A percentile compares a stretch with the other conserved stretches of the same genome.
These are phyloP conservation scores for Phoma sp. DNA, from an alignment of 2,329 filamentous ascomycete genomes.

Conservation along the genomic window DNA sequence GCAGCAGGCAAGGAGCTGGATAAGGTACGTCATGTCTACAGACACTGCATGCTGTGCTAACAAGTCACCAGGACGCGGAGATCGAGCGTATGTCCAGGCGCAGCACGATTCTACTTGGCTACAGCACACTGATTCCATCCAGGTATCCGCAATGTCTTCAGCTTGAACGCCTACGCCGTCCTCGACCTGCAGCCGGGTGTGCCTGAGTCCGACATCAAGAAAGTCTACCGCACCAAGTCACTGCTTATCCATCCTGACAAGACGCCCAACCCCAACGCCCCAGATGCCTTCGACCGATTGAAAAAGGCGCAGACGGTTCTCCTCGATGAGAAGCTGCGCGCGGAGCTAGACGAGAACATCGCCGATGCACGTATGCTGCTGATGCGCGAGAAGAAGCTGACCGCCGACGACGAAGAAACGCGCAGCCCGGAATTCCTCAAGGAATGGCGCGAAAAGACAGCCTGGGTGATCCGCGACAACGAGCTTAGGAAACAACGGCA, in stretches of 20 bases:
- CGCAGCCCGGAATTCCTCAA: constrained; percentile 82
- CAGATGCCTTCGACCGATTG: constrained; percentile 94
- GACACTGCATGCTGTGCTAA: constrained; percentile 18
- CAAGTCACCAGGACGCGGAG: constrained; percentile 76
- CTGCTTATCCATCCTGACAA: constrained; percentile 99
- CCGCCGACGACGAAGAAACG: constrained; percentile 84
- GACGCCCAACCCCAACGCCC: constrained; percentile 86
- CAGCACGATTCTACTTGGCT: neutral
- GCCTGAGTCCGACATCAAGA: constrained; percentile 94
- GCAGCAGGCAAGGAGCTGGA: constrained; percentile 78
- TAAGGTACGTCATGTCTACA: constrained; percentile 64
- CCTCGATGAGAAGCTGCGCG: constrained; percentile 92
- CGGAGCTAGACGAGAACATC: constrained; percentile 89
- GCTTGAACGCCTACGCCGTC: constrained; percentile 85
- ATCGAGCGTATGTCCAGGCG: constrained; percentile 71
- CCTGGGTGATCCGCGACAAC: constrained; percentile 89
- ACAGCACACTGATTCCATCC: neutral
- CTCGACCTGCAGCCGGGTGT: constrained; percentile 95
- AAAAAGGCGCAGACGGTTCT: constrained; percentile 93
- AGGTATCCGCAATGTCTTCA: constrained; percentile 85
- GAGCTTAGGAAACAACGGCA: constrained; percentile 85
- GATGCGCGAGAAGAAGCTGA: constrained; percentile 94
- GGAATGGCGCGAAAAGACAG: constrained; percentile 89
- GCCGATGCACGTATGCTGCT: constrained; percentile 94
- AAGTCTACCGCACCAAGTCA: constrained; percentile 95